Evolutionary conservation across 257 asterid species (phyloP).

Genomic region (Scutellaria barbata): DNA sequence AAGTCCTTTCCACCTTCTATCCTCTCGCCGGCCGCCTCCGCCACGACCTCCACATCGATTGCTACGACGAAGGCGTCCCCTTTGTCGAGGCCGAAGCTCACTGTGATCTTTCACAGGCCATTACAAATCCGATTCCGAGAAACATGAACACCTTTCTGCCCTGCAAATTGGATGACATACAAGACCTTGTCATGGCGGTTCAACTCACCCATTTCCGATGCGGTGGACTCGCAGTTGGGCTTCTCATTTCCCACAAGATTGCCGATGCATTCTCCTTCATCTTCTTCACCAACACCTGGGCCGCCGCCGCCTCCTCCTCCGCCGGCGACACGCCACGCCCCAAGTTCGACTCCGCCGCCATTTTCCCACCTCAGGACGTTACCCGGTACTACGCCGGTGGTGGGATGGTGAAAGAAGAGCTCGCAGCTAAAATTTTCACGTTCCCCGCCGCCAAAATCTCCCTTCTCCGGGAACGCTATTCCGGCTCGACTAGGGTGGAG

Average conservation of each 20-base stretch:
- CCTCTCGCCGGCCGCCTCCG: conserved; percentile 59
- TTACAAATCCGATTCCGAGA: conserved; percentile 35
- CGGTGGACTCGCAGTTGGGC: conserved; percentile 50
- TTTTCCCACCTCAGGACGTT: conserved; percentile 49
- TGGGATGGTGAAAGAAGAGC: conserved; percentile 40
- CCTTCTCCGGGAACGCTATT: conserved; percentile 40
- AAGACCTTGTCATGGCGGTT: conserved; percentile 34
- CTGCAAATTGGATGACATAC: conserved; percentile 33
- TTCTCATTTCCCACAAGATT: conserved; percentile 48
- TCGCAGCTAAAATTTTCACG: conserved; percentile 44
- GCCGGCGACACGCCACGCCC: conserved; percentile 28
- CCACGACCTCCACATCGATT: conserved; percentile 39
- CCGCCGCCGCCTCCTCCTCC: conserved; percentile 39
- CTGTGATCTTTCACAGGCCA: conserved; percentile 36
- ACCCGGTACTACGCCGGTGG: conserved; percentile 31
- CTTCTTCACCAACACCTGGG: conserved; percentile 50
- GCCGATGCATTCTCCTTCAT: conserved; percentile 44
- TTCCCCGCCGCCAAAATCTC: conserved; percentile 44
- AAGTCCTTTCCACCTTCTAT: conserved; percentile 44
- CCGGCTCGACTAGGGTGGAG: conserved; percentile 45
- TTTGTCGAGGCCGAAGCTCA: conserved; percentile 44
- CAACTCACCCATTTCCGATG: conserved; percentile 47
- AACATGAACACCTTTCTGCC: conserved; percentile 49
- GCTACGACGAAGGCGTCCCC: conserved; percentile 52
- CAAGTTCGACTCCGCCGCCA: conserved; percentile 36